These are phyloP conservation scores for Pythium plurisporium DNA, from an alignment of 352 stramenopile genomes.

Conservation along the genomic window DNA sequence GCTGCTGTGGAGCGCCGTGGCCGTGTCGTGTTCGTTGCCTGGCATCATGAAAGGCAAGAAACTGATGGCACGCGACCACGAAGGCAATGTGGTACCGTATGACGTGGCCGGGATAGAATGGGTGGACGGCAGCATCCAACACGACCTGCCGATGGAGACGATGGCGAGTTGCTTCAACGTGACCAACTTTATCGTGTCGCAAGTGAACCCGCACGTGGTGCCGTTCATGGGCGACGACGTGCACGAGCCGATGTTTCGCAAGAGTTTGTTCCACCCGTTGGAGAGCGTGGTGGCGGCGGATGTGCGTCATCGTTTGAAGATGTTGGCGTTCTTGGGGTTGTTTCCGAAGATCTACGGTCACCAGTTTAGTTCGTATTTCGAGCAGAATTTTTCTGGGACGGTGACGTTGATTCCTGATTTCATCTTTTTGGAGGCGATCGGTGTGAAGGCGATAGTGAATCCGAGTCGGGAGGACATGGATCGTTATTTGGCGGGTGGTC, in stretches of 20 bases:
- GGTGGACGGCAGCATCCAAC: conserved; percentile 91
- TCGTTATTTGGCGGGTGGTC: conserved; percentile 81
- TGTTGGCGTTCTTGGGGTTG: conserved; percentile 84
- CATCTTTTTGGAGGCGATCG: conserved; percentile 70
- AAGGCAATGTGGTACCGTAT: conserved; percentile 87
- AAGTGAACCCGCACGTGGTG: conserved; percentile 75
- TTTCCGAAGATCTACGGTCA: conserved; percentile 82
- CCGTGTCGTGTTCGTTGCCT: conserved; percentile 86
- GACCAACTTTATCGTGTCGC: conserved; percentile 98
- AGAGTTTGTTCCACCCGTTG: conserved; percentile 76
- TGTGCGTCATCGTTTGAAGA: conserved; percentile 56
- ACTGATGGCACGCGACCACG: conserved; percentile 65
- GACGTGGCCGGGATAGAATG: conserved; percentile 90
- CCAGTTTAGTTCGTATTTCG: conserved; percentile 70
- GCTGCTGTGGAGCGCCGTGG: conserved; percentile 88
- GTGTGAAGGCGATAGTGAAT: no score
- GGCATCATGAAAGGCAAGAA: conserved; percentile 91
- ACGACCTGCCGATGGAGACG: conserved; percentile 91
- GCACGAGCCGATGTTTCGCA: conserved; percentile 82
- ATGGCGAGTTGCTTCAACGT: conserved; percentile 95
- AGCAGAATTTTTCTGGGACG: conserved; percentile 96
- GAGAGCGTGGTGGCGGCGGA: conserved; percentile 84
- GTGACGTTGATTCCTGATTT: conserved; percentile 89
- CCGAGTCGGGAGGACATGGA: conserved; percentile 58
- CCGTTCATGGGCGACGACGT: conserved; percentile 91